Evolutionary conservation across 2,329 filamentous ascomycete genomes (phyloP).

Genomic region (Fusarium armeniacum): DNA sequence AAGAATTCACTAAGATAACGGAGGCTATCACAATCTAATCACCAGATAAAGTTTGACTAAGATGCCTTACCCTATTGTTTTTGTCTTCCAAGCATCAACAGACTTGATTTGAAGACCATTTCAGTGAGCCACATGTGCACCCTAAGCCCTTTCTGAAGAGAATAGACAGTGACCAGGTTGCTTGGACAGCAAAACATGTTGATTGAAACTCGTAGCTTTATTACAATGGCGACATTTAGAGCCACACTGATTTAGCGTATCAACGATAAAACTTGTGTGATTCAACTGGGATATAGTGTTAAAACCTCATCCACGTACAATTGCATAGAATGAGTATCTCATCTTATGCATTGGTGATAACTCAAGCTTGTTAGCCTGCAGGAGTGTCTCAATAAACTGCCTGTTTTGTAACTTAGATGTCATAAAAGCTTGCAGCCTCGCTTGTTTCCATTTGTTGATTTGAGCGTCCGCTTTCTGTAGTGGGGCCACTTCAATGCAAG

Average conservation of each 20-base stretch:
- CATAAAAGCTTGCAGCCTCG: conserved; percentile 42
- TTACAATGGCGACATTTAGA: background rate
- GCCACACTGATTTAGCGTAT: no score
- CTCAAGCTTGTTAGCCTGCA: background rate
- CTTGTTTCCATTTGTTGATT: conserved; percentile 5
- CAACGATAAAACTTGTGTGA: background rate
- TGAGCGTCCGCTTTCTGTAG: conserved; percentile 38
- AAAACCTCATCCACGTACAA: background rate
- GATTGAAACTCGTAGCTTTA: background rate
- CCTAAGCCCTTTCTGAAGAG: background rate
- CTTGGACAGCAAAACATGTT: background rate
- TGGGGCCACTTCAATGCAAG: conserved; percentile 44
- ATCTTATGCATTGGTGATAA: background rate
- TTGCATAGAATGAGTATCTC: background rate
- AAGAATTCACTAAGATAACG: conserved; percentile 1
- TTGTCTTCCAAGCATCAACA: background rate
- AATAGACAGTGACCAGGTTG: background rate
- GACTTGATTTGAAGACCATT: background rate
- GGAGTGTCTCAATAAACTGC: background rate
- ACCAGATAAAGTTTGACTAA: background rate
- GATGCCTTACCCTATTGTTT: background rate
- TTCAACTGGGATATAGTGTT: background rate
- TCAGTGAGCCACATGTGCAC: no score
- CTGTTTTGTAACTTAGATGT: background rate
- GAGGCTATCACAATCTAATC: background rate